Percentiles rank a stretch among this genome's conserved stretches.
phyloP scores from a whole-genome alignment of 306 rosid genomes.

The Trichosanthes cucumerina region DNA sequence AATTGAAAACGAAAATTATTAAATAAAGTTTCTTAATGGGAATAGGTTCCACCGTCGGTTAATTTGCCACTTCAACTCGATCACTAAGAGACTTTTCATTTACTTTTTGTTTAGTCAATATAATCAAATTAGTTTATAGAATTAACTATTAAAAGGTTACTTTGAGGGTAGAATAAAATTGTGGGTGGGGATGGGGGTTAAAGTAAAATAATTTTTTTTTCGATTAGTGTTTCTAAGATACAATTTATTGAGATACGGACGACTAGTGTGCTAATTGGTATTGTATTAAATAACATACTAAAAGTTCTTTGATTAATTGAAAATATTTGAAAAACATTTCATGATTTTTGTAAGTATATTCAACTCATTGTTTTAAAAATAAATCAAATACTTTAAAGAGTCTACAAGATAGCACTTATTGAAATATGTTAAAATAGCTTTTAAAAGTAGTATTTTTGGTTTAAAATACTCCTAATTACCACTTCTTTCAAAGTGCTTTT shows the following conservation, averaged over 20 bases:
- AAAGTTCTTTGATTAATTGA: background rate
- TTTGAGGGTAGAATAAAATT: background rate
- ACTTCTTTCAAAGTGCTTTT: no score
- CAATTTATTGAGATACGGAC: background rate
- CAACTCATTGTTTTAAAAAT: no score
- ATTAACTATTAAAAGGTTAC: background rate
- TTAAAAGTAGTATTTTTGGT: no score
- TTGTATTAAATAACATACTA: background rate
- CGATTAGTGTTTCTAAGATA: background rate
- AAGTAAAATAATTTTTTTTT: background rate
- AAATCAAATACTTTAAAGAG: no score
- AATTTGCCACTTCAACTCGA: background rate
- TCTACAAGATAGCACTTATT: no score
- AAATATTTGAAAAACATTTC: background rate
- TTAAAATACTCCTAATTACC: no score
- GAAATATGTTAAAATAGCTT: background rate
- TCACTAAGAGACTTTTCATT: background rate
- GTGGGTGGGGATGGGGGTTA: background rate
- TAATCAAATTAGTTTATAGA: background rate
- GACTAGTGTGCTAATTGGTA: no score
- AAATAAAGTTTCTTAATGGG: background rate
- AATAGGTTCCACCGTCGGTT: background rate
- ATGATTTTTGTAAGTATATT: background rate
- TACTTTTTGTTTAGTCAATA: background rate
- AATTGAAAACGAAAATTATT: background rate